Conservation (phyloP, 768 basidiomycete species). For the Boletus tomentosulus region DNA sequence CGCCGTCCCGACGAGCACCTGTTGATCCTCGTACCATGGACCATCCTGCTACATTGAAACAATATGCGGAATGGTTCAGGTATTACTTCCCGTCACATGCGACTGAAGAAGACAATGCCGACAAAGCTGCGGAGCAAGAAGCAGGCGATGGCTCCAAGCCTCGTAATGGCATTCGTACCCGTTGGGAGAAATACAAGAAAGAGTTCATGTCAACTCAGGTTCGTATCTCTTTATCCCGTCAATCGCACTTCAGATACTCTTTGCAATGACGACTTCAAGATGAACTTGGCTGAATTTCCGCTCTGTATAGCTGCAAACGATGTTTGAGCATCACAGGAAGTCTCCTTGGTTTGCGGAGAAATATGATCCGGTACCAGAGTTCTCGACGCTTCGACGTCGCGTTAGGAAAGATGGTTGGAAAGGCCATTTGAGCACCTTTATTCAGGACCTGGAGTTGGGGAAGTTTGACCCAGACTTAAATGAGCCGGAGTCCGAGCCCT, state of each 20-base stretch:
- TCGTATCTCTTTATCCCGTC: slow-evolving; percentile 34
- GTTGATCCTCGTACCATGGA: slow-evolving; percentile 80
- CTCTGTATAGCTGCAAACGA: slow-evolving; percentile 78
- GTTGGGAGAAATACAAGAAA: slow-evolving; percentile 95
- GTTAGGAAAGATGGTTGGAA: slow-evolving; percentile 85
- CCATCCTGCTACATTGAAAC: slow-evolving; percentile 76
- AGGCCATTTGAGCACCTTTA: slow-evolving; percentile 64
- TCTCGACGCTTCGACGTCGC: slow-evolving; percentile 65
- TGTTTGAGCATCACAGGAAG: slow-evolving; percentile 93
- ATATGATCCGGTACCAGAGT: slow-evolving; percentile 78
- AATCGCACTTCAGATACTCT: slow-evolving; percentile 11
- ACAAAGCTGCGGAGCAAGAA: slow-evolving; percentile 81
- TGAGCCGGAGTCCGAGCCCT: slow-evolving; percentile 56
- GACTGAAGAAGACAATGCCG: slow-evolving; percentile 75
- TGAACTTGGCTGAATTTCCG: slow-evolving; percentile 22
- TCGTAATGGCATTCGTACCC: slow-evolving; percentile 74
- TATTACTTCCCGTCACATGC: slow-evolving; percentile 72
- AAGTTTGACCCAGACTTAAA: slow-evolving; percentile 77
- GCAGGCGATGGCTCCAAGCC: slow-evolving; percentile 80
- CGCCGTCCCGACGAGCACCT: slow-evolving; percentile 58
- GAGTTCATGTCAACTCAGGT: slow-evolving; percentile 87
- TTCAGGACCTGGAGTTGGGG: slow-evolving; percentile 78
- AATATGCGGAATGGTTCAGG: slow-evolving; percentile 87
- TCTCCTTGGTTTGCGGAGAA: slow-evolving; percentile 98
- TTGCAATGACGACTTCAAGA: slow-evolving; percentile 5